Conservation (phyloP, 2,329 filamentous ascomycete species). For the Cladophialophora yegresii region DNA sequence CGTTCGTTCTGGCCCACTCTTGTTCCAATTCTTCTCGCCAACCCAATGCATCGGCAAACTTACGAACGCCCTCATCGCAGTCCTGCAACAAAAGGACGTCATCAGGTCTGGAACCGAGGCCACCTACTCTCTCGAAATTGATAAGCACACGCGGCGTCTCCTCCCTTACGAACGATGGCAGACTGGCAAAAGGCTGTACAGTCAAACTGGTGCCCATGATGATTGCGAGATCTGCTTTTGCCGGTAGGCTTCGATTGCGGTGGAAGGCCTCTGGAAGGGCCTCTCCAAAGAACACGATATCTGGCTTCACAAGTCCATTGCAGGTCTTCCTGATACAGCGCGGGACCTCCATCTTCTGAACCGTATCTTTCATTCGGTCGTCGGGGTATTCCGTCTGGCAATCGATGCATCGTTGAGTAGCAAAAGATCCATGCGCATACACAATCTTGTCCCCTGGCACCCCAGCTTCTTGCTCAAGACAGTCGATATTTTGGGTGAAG, state of each 20-base stretch:
- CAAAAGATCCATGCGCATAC: slow-evolving; percentile 95
- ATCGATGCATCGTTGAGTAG: slow-evolving; percentile 85
- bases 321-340: slow-evolving; percentile 65
- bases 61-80: slow-evolving; percentile 78
- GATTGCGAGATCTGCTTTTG: slow-evolving; percentile 72
- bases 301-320: slow-evolving; percentile 81
- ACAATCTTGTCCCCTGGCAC: slow-evolving; percentile 79
- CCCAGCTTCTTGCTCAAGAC: slow-evolving; percentile 82
- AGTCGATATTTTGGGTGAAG: slow-evolving; percentile 98
- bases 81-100: slow-evolving; percentile 82
- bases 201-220: slow-evolving; percentile 85
- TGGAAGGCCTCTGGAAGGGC: slow-evolving; percentile 67
- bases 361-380: slow-evolving; percentile 69
- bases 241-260: slow-evolving; percentile 56
- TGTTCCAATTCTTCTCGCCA: slow-evolving; percentile 82
- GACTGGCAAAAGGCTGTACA: slow-evolving; percentile 84
- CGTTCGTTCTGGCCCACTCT: slow-evolving; percentile 70
- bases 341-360: slow-evolving; percentile 69
- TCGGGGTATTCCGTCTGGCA: slow-evolving; percentile 74
- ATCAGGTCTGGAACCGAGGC: slow-evolving; percentile 72
- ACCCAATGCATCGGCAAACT: slow-evolving; percentile 75
- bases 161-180: slow-evolving; percentile 66
- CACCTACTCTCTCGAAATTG: slow-evolving; percentile 81
- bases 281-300: slow-evolving; percentile 94
- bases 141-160: slow-evolving; percentile 76